Conservation (phyloP, 306 rosid genomes). For the Canavalia gladiata region DNA sequence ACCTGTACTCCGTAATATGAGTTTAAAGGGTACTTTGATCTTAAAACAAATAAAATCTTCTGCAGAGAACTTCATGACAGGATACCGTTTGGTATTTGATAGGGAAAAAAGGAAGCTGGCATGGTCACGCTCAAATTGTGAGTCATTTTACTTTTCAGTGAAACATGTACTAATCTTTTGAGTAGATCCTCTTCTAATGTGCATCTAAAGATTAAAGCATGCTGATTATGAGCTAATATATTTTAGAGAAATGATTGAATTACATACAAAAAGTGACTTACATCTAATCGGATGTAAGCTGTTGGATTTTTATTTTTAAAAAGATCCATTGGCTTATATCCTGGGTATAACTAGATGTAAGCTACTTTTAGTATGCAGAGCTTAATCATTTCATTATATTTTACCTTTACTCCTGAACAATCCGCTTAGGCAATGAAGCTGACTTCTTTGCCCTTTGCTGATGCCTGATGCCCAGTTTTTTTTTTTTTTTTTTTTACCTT, state of each 20-base stretch:
- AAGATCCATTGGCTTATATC: too few species aligned
- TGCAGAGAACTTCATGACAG: slow-evolving; percentile 94
- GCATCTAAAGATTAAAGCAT: slow-evolving; percentile 29
- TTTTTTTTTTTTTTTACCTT: too few species aligned
- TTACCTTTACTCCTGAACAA: slow-evolving; percentile 24
- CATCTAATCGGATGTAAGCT: too few species aligned
- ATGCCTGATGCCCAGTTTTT: not conserved
- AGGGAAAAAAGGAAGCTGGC: slow-evolving; percentile 79
- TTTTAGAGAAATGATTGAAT: not conserved
- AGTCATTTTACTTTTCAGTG: slow-evolving; percentile 51
- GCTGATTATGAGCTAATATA: slow-evolving; percentile 4
- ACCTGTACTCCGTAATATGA: slow-evolving; percentile 7
- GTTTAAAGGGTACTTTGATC: slow-evolving; percentile 29
- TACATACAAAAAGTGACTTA: too few species aligned
- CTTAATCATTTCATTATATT: not conserved
- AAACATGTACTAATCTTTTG: not conserved
- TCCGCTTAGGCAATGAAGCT: slow-evolving; percentile 20
- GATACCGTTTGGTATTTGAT: slow-evolving; percentile 89
- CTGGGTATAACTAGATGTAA: too few species aligned
- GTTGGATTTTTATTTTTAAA: too few species aligned
- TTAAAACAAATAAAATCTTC: slow-evolving; percentile 10
- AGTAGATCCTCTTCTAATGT: not conserved
- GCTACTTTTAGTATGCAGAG: too few species aligned
- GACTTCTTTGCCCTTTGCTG: slow-evolving; percentile 10
- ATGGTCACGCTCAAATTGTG: slow-evolving; percentile 90